Evolutionary conservation across 1,139 yeast genomes (phyloP).

Genomic region (Protomyces inouyei): DNA sequence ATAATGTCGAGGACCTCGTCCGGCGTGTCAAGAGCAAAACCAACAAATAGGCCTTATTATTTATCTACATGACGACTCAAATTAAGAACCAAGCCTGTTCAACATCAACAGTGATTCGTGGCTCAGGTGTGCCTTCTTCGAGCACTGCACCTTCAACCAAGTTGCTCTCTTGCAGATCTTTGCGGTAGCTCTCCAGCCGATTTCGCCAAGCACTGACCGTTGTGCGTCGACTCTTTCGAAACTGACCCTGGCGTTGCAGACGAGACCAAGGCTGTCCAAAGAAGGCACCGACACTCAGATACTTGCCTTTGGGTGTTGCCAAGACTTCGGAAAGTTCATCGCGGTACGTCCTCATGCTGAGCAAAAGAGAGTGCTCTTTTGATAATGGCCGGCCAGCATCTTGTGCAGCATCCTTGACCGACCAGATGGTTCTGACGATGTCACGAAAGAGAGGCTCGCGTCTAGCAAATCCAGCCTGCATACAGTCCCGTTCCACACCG

Average conservation of each 20-base stretch:
- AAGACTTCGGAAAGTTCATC: background rate
- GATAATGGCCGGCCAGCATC: background rate
- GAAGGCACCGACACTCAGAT: background rate
- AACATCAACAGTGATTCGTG: background rate
- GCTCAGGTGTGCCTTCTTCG: background rate
- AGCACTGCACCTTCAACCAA: background rate
- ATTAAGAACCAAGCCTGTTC: background rate
- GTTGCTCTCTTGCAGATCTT: background rate
- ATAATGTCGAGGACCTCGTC: conserved; percentile 6
- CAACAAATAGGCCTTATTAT: background rate
- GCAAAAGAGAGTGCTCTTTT: background rate
- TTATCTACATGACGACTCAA: background rate
- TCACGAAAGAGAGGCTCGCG: conserved; percentile 6
- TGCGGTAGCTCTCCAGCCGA: background rate
- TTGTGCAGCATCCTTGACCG: conserved; percentile 1
- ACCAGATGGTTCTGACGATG: conserved; percentile 8
- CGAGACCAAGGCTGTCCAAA: background rate
- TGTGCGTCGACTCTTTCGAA: background rate
- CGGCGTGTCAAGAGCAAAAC: conserved; percentile 19
- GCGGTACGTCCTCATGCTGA: conserved; percentile 5
- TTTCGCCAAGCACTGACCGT: background rate
- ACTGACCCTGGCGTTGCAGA: background rate
- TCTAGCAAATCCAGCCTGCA: background rate
- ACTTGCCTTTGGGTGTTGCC: background rate
- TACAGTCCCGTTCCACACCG: conserved; percentile 6